A percentile compares a stretch with the other conserved stretches of the same genome.
These are phyloP conservation scores for Naegleria fowleri DNA, from an alignment of 208 protist species.

Conservation along the genomic window DNA sequence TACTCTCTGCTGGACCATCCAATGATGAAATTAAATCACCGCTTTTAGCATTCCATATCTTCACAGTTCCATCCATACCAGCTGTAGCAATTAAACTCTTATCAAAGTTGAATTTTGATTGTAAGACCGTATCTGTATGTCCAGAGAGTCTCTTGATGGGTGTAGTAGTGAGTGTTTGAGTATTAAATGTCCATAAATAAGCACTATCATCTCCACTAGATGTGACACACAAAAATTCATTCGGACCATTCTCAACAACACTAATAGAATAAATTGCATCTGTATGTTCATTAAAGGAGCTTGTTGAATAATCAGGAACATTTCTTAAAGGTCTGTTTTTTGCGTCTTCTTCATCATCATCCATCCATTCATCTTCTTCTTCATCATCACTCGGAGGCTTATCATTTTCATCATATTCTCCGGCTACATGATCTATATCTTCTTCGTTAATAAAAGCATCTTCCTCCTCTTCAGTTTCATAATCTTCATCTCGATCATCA, in stretches of 20 bases:
- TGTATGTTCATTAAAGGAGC: conserved; percentile 36
- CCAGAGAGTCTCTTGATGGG: conserved; percentile 35
- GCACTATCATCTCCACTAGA: conserved; percentile 56
- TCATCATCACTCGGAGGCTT: conserved; percentile 25
- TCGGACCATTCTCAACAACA: neutral
- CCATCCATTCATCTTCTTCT: conserved; percentile 31
- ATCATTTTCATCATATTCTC: neutral
- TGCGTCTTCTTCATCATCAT: conserved; percentile 28
- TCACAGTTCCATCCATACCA: conserved; percentile 49
- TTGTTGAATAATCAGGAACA: conserved; percentile 14
- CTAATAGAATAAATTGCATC: conserved; percentile 49
- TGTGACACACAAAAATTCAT: conserved; percentile 30
- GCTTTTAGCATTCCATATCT: conserved; percentile 61
- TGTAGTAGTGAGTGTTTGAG: neutral
- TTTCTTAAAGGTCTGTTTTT: neutral
- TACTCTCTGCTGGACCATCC: conserved; percentile 47
- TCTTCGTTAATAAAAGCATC: conserved; percentile 11
- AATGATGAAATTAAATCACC: conserved; percentile 53
- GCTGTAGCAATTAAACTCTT: conserved; percentile 56
- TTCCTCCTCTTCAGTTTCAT: neutral
- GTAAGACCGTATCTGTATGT: conserved; percentile 53
- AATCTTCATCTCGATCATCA: neutral
- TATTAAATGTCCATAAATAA: conserved; percentile 47
- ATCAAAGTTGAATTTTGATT: conserved; percentile 53
- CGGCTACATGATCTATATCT: conserved; percentile 25